Conservation (phyloP, 2,329 filamentous ascomycete species). For the Pyricularia pennisetigena region DNA sequence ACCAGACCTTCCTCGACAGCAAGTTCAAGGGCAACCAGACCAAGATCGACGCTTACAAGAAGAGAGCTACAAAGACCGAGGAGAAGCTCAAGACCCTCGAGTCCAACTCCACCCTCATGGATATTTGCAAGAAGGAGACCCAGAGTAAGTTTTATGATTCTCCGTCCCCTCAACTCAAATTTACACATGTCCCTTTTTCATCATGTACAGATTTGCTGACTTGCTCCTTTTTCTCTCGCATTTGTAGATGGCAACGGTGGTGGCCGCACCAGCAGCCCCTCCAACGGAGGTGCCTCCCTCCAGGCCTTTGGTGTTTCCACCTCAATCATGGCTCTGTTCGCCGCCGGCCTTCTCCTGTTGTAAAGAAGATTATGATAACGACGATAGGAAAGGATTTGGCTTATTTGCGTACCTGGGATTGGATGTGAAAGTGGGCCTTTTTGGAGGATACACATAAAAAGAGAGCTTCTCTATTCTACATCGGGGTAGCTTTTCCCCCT, state of each 20-base stretch:
- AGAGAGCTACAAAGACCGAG: conserved; percentile 16
- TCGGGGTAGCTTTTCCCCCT: not conserved
- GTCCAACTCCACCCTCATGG: conserved; percentile 23
- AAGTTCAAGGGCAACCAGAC: conserved; percentile 25
- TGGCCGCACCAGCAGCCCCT: not conserved
- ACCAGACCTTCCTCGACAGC: conserved; percentile 19
- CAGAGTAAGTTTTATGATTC: not conserved
- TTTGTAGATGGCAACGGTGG: not conserved
- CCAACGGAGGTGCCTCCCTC: not conserved
- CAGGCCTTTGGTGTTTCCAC: conserved; percentile 2
- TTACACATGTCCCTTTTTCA: not conserved
- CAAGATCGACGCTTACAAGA: conserved; percentile 22
- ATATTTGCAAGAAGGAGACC: conserved; percentile 4
- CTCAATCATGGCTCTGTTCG: conserved; percentile 5
- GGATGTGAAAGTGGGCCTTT: not conserved
- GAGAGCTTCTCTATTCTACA: not conserved
- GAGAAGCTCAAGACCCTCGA: conserved; percentile 19
- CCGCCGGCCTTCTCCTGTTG: conserved; percentile 5
- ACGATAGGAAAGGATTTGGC: not conserved
- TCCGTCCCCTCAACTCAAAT: not conserved
- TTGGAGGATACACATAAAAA: not conserved
- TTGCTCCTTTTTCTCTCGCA: not conserved
- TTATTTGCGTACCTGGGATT: not conserved
- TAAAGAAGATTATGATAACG: conserved; percentile 1
- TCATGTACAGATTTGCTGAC: not conserved